phyloP scores from a whole-genome alignment of 129 eudicot species.

The Pulicaria dysenterica region DNA sequence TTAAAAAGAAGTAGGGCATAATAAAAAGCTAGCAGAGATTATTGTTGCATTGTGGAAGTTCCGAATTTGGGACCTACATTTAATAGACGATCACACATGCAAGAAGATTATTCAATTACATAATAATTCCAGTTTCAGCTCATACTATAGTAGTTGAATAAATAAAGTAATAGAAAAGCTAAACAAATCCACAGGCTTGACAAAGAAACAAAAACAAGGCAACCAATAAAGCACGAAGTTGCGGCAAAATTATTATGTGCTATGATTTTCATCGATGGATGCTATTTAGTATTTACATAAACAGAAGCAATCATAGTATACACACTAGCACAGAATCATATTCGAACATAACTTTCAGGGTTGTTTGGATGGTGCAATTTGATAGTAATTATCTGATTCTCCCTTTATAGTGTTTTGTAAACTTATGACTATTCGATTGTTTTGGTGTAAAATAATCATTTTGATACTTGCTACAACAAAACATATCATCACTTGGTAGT shows the following conservation, averaged over 20 bases:
- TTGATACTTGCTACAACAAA: not conserved
- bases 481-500: not conserved
- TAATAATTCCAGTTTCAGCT: constrained; percentile 2
- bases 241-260: not conserved
- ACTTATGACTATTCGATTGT: too few relatives aligned
- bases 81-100: not conserved
- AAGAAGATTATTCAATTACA: not conserved
- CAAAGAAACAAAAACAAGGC: not conserved
- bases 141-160: not conserved
- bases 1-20: not conserved
- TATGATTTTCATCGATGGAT: not conserved
- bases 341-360: not conserved
- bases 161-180: not conserved
- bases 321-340: constrained; percentile 1
- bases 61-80: not conserved
- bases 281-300: not conserved
- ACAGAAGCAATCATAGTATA: not conserved
- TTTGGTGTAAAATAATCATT: not conserved
- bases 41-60: too few relatives aligned
- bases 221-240: constrained; percentile 5
- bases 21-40: too few relatives aligned
- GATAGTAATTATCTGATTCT: not conserved
- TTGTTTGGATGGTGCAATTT: not conserved
- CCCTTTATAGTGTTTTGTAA: not conserved
- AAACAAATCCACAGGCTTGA: not conserved